Evolutionary conservation across 257 asterid species (phyloP).

Genomic region (Salvia splendens): DNA sequence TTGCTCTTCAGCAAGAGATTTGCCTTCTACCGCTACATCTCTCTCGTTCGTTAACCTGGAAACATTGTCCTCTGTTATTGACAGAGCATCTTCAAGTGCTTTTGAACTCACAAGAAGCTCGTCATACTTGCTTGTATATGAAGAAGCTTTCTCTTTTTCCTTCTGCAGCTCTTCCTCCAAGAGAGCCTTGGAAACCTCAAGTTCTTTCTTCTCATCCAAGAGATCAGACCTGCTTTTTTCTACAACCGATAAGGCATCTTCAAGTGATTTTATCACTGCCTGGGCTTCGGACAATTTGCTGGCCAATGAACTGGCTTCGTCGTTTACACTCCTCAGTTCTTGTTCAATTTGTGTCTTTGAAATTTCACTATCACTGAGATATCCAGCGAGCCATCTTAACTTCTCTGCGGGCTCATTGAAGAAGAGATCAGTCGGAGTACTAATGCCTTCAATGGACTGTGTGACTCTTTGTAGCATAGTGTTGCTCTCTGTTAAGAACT

Average conservation of each 20-base stretch:
- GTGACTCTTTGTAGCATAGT: slow-evolving; percentile 60
- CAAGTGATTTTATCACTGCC: slow-evolving; percentile 46
- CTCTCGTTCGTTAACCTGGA: slow-evolving; percentile 56
- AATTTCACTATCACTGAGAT: slow-evolving; percentile 53
- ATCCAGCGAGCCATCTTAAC: slow-evolving; percentile 63
- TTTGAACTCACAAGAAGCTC: slow-evolving; percentile 54
- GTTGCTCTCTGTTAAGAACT: slow-evolving; percentile 71
- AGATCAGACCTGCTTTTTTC: slow-evolving; percentile 55
- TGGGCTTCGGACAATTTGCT: slow-evolving; percentile 55
- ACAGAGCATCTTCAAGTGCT: slow-evolving; percentile 60
- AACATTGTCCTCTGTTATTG: slow-evolving; percentile 55
- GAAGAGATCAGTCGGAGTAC: slow-evolving; percentile 49
- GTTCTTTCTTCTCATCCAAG: slow-evolving; percentile 67
- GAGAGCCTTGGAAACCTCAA: slow-evolving; percentile 56
- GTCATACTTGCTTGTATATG: slow-evolving; percentile 50
- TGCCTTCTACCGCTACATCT: slow-evolving; percentile 50
- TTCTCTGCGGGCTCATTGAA: slow-evolving; percentile 69
- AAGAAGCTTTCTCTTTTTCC: slow-evolving; percentile 55
- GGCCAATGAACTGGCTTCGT: slow-evolving; percentile 51
- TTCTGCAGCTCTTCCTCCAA: slow-evolving; percentile 64
- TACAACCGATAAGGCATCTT: slow-evolving; percentile 59
- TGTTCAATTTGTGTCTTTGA: slow-evolving; percentile 53
- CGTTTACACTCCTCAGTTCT: slow-evolving; percentile 61
- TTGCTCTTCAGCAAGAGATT: slow-evolving; percentile 55
- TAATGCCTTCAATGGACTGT: slow-evolving; percentile 66